Percentiles rank a stretch among this genome's conserved stretches.
Conservation (phyloP, 2,329 filamentous ascomycete genomes). For the Simplicillium sp. region DNA sequence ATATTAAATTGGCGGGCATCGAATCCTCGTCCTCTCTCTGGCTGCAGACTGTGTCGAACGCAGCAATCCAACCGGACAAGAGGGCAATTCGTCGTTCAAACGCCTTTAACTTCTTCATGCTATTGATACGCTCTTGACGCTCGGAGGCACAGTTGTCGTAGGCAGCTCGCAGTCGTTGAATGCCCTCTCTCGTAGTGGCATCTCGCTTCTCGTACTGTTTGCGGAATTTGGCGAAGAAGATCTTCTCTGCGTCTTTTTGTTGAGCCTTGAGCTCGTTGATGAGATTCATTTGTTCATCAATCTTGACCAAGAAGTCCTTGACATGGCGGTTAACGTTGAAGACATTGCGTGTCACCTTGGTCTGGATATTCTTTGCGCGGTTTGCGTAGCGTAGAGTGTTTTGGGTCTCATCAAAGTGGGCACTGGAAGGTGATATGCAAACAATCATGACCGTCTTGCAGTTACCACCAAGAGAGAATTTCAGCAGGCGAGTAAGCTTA, state of each 20-base stretch:
- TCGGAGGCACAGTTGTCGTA: constrained; percentile 75
- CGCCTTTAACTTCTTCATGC: constrained; percentile 73
- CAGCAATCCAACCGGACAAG: constrained; percentile 85
- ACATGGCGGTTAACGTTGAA: constrained; percentile 99
- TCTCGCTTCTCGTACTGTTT: constrained; percentile 86
- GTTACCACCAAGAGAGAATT: constrained; percentile 95
- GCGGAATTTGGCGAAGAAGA: constrained; percentile 79
- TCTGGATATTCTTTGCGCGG: constrained; percentile 98
- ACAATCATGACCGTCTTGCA: constrained; percentile 99
- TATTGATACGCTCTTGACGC: constrained; percentile 66
- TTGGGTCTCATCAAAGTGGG: constrained; percentile 95
- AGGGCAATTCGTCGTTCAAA: constrained; percentile 78
- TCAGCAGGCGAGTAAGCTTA: constrained; percentile 88
- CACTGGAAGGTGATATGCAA: constrained; percentile 91
- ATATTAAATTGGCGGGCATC: constrained; percentile 58
- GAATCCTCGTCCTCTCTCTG: constrained; percentile 51
- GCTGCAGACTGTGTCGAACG: constrained; percentile 78
- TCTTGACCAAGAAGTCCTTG: constrained; percentile 98
- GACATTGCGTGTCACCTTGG: constrained; percentile 97
- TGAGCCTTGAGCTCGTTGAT: constrained; percentile 94
- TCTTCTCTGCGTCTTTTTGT: constrained; percentile 77
- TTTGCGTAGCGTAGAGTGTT: constrained; percentile 97
- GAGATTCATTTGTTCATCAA: constrained; percentile 93
- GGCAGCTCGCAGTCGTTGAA: constrained; percentile 69
- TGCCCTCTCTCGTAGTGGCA: constrained; percentile 62